These are phyloP conservation scores for Kluyveromyces sp. DNA, from an alignment of 1,139 yeast species.

Conservation along the genomic window DNA sequence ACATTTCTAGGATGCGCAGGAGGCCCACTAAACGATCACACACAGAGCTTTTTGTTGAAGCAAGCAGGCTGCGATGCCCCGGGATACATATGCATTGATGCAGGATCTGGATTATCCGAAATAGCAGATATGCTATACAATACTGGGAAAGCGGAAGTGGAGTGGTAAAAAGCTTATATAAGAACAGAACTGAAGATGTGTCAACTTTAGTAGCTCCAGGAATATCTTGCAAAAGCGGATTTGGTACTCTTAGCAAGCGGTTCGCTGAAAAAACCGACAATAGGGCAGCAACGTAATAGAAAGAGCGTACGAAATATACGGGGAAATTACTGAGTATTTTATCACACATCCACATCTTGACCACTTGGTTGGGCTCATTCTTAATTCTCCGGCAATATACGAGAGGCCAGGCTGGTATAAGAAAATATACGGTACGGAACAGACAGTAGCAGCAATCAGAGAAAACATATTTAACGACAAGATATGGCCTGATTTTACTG, in stretches of 20 bases:
- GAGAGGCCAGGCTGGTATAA: slow-evolving; percentile 10
- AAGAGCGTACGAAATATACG: slow-evolving; percentile 15
- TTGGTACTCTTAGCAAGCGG: slow-evolving; percentile 6
- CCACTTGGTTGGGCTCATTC: slow-evolving; percentile 60
- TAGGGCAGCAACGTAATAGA: slow-evolving; percentile 4
- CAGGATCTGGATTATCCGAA: slow-evolving; percentile 64
- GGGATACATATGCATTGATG: slow-evolving; percentile 59
- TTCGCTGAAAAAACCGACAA: background rate
- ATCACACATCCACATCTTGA: slow-evolving; percentile 84
- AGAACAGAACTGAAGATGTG: slow-evolving; percentile 13
- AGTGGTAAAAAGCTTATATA: slow-evolving; percentile 12
- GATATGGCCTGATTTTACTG: slow-evolving; percentile 56
- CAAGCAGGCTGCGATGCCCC: slow-evolving; percentile 37
- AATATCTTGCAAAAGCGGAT: slow-evolving; percentile 9
- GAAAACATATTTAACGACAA: slow-evolving; percentile 60
- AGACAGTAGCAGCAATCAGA: slow-evolving; percentile 43
- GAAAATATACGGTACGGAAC: slow-evolving; percentile 39
- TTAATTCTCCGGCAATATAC: slow-evolving; percentile 60
- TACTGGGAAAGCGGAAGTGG: background rate
- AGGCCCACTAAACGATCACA: slow-evolving; percentile 64
- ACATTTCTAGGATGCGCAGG: slow-evolving; percentile 70
- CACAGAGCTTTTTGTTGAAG: slow-evolving; percentile 60
- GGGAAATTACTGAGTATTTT: slow-evolving; percentile 36
- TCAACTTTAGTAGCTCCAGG: slow-evolving; percentile 9
- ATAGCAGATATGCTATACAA: slow-evolving; percentile 43